Base-by-base conservation (phyloP, 139 green algal species). In the Coelastrella sp. region DNA sequence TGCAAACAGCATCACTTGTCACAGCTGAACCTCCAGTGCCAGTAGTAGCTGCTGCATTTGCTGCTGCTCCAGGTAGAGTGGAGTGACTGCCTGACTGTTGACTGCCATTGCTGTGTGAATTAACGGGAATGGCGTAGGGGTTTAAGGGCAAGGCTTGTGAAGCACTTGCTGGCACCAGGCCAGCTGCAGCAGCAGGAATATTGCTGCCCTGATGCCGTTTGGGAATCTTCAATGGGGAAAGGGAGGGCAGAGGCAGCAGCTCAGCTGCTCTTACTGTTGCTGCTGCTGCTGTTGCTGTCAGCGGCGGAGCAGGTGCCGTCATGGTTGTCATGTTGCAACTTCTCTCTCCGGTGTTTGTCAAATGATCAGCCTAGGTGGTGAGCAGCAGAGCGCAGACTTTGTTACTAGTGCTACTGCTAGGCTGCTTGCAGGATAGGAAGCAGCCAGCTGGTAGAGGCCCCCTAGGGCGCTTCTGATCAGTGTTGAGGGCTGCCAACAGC, bases 171-270 rank as follows among this genome's bases (percentile, higher is more conserved):
- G 59, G 10, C 10, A 49, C 35, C 35, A 70, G n/a, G 59, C 1
- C 22, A 74, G n/a, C 59, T 22, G 81, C 25, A 49, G n/a, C n/a
- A 58, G 59, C n/a, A 15, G 58, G 15, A 22, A 24, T 27, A 25
- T 59, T 58, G 59, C 59, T 49, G 79, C 20, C 12, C n/a, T 19
- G 14, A 17, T 35, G n/a, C 57, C 49, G 79, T 72, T 20, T 25
- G 4, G 81, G 81, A 27, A 86, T 86, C 35, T 22, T 86, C 7
- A 86, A 11, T 22, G 81, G n/a, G 6, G 81, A 59, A 6, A 86
- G 59, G 4, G 25, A 6, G 17, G 74, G 20, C 24, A n/a, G 1
- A 27, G 70, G 70, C 7, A 35, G 19, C 20, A 78, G 20, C 8
- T n/a, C 17, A 9, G 22, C 7, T 56, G 81, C 81, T 75, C 11